A percentile compares a stretch with the other conserved stretches of the same genome.
Conservation (phyloP, 805 yeast species). For the Candida pini region DNA sequence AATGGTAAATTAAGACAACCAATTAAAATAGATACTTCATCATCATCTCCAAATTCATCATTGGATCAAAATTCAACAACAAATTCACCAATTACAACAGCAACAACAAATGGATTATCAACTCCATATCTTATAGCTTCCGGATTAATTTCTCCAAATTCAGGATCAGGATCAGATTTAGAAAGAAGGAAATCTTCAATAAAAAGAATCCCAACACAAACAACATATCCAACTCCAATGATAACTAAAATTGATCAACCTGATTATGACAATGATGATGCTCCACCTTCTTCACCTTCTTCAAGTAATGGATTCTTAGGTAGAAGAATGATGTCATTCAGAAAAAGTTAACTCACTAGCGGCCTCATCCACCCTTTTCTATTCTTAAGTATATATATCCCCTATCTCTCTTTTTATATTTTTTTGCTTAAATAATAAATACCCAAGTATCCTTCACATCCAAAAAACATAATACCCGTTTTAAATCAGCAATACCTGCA, state of each 20-base stretch:
- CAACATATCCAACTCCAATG: conserved; percentile 25
- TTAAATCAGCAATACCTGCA: too few species aligned
- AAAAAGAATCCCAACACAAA: conserved; percentile 18
- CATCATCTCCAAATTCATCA: conserved; percentile 28
- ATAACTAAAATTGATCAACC: conserved; percentile 25
- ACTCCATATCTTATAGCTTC: conserved; percentile 67
- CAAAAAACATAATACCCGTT: too few species aligned
- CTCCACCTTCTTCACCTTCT: conserved; percentile 7
- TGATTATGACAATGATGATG: conserved; percentile 3
- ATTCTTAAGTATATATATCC: too few species aligned
- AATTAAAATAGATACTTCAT: conserved; percentile 33
- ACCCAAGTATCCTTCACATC: too few species aligned
- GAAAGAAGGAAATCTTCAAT: conserved; percentile 9
- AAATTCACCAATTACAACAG: too few species aligned
- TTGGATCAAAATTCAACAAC: conserved; percentile 15
- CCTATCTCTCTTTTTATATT: background rate
- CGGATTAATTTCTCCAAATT: conserved; percentile 51
- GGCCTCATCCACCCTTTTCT: background rate
- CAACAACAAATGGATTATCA: conserved; percentile 49
- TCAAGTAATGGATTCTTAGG: conserved; percentile 18
- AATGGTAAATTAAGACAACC: conserved; percentile 14
- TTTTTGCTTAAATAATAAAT: too few species aligned
- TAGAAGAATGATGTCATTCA: conserved; percentile 23
- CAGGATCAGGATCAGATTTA: conserved; percentile 15
- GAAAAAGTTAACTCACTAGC: conserved; percentile 8